phyloP scores from a whole-genome alignment of 2,329 filamentous ascomycete species.

The Kalmusia sp. region DNA sequence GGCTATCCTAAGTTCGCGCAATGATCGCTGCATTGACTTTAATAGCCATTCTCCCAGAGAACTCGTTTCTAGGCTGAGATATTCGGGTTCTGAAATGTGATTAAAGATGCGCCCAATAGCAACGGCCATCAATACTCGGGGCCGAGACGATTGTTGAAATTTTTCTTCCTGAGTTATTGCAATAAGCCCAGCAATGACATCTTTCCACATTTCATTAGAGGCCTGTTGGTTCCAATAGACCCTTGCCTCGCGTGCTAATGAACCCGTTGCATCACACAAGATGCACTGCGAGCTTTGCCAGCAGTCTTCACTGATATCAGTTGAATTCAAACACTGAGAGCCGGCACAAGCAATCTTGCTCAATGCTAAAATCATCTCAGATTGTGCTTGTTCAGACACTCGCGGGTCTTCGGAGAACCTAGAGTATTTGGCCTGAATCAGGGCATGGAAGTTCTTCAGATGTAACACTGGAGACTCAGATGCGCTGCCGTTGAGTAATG shows the following conservation, averaged over 20 bases:
- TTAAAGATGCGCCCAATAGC: slow-evolving; percentile 70
- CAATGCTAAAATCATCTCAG: slow-evolving; percentile 35
- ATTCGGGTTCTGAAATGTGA: slow-evolving; percentile 66
- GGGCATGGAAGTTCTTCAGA: slow-evolving; percentile 31
- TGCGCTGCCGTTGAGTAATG: slow-evolving; percentile 30
- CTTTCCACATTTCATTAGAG: slow-evolving; percentile 39
- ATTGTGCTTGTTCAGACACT: slow-evolving; percentile 25
- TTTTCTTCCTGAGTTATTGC: slow-evolving; percentile 34
- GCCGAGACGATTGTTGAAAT: slow-evolving; percentile 37
- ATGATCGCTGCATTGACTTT: slow-evolving; percentile 79
- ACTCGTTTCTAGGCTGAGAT: slow-evolving; percentile 73
- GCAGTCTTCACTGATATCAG: slow-evolving; percentile 4
- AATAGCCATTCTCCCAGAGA: slow-evolving; percentile 80
- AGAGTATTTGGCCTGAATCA: slow-evolving; percentile 34
- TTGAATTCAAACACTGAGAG: slow-evolving; percentile 26
- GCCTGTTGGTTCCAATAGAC: slow-evolving; percentile 33
- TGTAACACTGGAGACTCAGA: slow-evolving; percentile 28
- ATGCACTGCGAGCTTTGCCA: slow-evolving; percentile 27
- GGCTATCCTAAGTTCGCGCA: slow-evolving; percentile 83
- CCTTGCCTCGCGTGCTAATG: not conserved
- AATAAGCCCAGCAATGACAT: slow-evolving; percentile 37
- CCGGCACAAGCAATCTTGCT: slow-evolving; percentile 44
- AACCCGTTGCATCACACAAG: slow-evolving; percentile 30
- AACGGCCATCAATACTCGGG: slow-evolving; percentile 41
- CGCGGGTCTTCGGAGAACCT: slow-evolving; percentile 21